Evolutionary conservation across 306 rosid species (phyloP).

Genomic region (Cicer judaicum): DNA sequence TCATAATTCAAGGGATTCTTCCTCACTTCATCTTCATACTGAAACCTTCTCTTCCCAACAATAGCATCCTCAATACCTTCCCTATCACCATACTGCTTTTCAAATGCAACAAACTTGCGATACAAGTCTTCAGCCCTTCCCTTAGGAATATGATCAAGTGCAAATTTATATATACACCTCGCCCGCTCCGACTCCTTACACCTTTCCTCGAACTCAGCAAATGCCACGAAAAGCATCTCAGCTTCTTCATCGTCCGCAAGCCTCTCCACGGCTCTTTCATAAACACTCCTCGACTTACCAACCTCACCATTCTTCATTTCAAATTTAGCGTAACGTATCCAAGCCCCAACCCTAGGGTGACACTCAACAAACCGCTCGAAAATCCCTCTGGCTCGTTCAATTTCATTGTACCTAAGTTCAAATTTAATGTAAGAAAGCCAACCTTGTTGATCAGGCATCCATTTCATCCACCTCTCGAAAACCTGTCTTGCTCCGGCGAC

Average conservation of each 20-base stretch:
- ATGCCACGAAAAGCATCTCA: constrained; percentile 75
- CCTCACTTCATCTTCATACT: constrained; percentile 87
- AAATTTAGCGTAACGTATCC: constrained; percentile 86
- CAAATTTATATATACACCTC: constrained; percentile 71
- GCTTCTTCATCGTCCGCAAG: constrained; percentile 80
- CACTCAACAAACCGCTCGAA: constrained; percentile 74
- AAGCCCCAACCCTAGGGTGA: constrained; percentile 70
- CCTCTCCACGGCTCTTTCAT: constrained; percentile 71
- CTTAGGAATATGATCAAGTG: constrained; percentile 83
- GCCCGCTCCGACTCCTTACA: constrained; percentile 83
- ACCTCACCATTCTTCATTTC: constrained; percentile 90
- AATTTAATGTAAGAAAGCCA: constrained; percentile 86
- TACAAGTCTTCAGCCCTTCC: constrained; percentile 84
- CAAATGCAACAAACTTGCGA: constrained; percentile 74
- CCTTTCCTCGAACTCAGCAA: constrained; percentile 83
- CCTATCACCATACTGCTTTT: constrained; percentile 81
- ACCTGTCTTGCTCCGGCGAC: constrained; percentile 82
- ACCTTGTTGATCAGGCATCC: constrained; percentile 84
- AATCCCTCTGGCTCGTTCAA: constrained; percentile 76
- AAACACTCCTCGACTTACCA: constrained; percentile 60
- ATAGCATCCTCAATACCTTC: constrained; percentile 96
- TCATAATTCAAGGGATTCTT: constrained; percentile 81
- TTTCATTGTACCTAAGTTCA: constrained; percentile 75
- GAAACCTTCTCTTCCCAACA: constrained; percentile 85
- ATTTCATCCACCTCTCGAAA: constrained; percentile 87